Percentiles rank a stretch among this genome's conserved stretches.
phyloP scores from a whole-genome alignment of 108 stramenopile species.

The Nitzschia sp. region DNA sequence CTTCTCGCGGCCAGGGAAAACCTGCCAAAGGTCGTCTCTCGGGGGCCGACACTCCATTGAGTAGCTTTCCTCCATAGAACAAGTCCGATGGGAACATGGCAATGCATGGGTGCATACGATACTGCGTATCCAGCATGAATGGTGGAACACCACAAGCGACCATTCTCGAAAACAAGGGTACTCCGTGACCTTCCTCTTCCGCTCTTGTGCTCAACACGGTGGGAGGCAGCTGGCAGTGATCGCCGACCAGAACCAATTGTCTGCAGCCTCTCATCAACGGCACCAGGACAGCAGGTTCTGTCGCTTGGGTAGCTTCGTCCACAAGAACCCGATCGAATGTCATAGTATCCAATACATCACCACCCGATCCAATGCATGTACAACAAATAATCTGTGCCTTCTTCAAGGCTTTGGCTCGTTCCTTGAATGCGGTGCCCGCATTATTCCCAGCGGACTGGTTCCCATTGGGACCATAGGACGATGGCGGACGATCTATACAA shows the following conservation, averaged over 20 bases:
- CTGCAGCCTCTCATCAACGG: slow-evolving; percentile 89
- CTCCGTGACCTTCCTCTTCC: slow-evolving; percentile 85
- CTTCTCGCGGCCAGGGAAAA: slow-evolving; percentile 90
- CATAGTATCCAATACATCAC: slow-evolving; percentile 83
- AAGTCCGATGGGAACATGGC: slow-evolving; percentile 89
- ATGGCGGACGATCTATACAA: slow-evolving; percentile 82
- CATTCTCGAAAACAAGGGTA: slow-evolving; percentile 87
- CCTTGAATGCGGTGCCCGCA: slow-evolving; percentile 61
- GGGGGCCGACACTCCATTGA: slow-evolving; percentile 82
- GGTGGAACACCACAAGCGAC: slow-evolving; percentile 88
- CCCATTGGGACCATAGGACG: slow-evolving; percentile 44
- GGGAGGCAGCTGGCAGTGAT: slow-evolving; percentile 95
- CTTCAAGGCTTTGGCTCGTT: slow-evolving; percentile 74
- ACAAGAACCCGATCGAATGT: slow-evolving; percentile 88
- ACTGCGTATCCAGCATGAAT: slow-evolving; percentile 92
- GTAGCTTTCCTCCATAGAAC: slow-evolving; percentile 87
- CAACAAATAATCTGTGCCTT: slow-evolving; percentile 93
- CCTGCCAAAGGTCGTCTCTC: slow-evolving; percentile 83
- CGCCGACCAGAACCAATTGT: slow-evolving; percentile 94
- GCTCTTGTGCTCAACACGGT: slow-evolving; percentile 86
- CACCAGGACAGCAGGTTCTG: slow-evolving; percentile 89
- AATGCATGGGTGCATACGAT: slow-evolving; percentile 93
- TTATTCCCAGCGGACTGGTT: background rate
- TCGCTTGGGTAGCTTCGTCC: slow-evolving; percentile 93
- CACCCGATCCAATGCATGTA: slow-evolving; percentile 92